These are phyloP conservation scores for Oemleria cerasiformis DNA, from an alignment of 306 rosid genomes.

Conservation along the genomic window DNA sequence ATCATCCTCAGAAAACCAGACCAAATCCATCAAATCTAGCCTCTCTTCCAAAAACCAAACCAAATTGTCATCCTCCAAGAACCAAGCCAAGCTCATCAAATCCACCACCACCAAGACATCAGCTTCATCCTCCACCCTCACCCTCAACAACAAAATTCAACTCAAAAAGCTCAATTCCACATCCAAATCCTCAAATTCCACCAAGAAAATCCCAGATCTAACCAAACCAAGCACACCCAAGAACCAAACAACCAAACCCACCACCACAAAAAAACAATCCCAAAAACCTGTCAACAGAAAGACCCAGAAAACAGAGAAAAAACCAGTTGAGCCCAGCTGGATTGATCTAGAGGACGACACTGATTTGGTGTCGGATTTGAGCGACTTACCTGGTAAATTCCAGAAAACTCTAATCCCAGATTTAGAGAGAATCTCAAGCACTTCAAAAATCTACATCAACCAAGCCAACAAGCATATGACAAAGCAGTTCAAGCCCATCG, in stretches of 20 bases:
- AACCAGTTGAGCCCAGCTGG: slow-evolving; percentile 44
- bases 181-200: slow-evolving; percentile 42
- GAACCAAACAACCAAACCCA: slow-evolving; percentile 59
- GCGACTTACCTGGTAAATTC: slow-evolving; percentile 60
- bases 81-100: slow-evolving; percentile 52
- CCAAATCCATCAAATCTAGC: slow-evolving; percentile 35
- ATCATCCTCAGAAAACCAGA: slow-evolving; percentile 36
- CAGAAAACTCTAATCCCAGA: slow-evolving; percentile 73
- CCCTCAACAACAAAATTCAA: slow-evolving; percentile 23
- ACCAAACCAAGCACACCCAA: slow-evolving; percentile 38
- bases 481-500: slow-evolving; percentile 70
- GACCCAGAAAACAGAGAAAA: slow-evolving; percentile 36
- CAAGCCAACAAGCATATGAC: slow-evolving; percentile 75
- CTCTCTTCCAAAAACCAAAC: slow-evolving; percentile 51
- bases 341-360: slow-evolving; percentile 42
- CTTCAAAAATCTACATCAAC: slow-evolving; percentile 60
- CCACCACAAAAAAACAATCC: slow-evolving; percentile 38
- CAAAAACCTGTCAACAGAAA: slow-evolving; percentile 24
- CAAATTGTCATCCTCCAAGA: slow-evolving; percentile 43
- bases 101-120: slow-evolving; percentile 13
- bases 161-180: slow-evolving; percentile 63
- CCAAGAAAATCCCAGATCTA: slow-evolving; percentile 48
- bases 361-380: slow-evolving; percentile 60
- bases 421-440: slow-evolving; percentile 68
- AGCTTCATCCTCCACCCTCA: background rate